phyloP scores from a whole-genome alignment of 768 basidiomycete genomes.

The Serendipita sp. region DNA sequence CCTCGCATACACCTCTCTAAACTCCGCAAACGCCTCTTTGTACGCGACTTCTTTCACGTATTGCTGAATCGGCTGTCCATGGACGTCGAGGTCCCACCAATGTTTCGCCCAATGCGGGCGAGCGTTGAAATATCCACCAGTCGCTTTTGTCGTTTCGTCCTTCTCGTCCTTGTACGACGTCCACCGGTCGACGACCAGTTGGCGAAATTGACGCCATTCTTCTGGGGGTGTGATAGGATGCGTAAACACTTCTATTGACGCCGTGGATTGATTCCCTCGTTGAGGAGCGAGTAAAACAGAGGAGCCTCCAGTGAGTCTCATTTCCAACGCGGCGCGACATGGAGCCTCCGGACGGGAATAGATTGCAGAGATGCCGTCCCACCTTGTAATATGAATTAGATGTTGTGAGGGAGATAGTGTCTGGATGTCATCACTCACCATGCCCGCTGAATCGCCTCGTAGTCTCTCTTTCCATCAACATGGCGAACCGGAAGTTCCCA shows the following conservation, averaged over 20 bases:
- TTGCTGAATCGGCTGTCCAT: constrained; percentile 15
- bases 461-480: constrained; percentile 13
- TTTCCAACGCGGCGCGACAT: constrained; percentile 18
- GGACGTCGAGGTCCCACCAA: constrained; percentile 16
- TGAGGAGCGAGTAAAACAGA: constrained; percentile 18
- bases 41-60: constrained; percentile 18
- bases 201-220: constrained; percentile 15
- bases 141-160: no score
- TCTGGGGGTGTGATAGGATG: constrained; percentile 14
- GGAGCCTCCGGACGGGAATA: constrained; percentile 12
- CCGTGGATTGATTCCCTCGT: constrained; percentile 16
- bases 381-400: not conserved
- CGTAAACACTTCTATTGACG: constrained; percentile 18
- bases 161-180: constrained; percentile 14
- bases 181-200: constrained; percentile 17
- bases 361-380: constrained; percentile 11
- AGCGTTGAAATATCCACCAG: constrained; percentile 11
- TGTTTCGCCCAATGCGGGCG: constrained; percentile 21
- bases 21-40: constrained; percentile 16
- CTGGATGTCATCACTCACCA: constrained; percentile 10
- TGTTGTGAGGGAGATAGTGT: not conserved
- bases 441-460: constrained; percentile 16
- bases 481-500: constrained; percentile 18
- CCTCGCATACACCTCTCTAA: constrained; percentile 12
- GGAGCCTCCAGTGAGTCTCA: constrained; percentile 18